Conservation (phyloP, 331 rosid species). For the Arachis monticola region DNA sequence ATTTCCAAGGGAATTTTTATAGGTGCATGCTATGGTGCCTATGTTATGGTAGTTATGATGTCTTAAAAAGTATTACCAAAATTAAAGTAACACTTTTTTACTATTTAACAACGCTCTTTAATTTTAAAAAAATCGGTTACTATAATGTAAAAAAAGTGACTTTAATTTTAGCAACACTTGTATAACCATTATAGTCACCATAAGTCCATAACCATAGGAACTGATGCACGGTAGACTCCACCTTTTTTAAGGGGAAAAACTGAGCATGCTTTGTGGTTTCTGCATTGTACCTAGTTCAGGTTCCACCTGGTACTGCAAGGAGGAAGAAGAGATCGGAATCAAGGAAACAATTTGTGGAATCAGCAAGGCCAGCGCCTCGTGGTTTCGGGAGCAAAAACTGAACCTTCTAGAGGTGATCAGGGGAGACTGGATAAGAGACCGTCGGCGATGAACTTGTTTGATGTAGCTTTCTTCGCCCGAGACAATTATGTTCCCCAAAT, state of each 20-base stretch:
- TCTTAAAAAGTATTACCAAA: too few relatives aligned
- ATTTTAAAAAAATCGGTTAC: too few relatives aligned
- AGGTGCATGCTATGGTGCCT: too few relatives aligned
- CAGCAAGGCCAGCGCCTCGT: conserved; percentile 77
- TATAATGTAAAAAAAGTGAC: too few relatives aligned
- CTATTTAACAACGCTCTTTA: too few relatives aligned
- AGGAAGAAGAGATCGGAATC: conserved; percentile 73
- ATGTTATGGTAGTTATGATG: too few relatives aligned
- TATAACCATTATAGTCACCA: too few relatives aligned
- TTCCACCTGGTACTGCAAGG: conserved; percentile 83
- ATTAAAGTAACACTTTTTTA: too few relatives aligned
- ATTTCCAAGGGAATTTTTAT: not conserved
- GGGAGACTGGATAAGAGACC: conserved; percentile 27
- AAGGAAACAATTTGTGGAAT: conserved; percentile 56
- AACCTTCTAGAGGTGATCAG: conserved; percentile 22
- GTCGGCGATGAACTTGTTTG: conserved; percentile 6
- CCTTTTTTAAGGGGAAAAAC: too few relatives aligned
- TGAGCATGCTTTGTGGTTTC: conserved; percentile 19
- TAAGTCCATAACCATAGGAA: too few relatives aligned
- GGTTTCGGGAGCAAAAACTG: conserved; percentile 72
- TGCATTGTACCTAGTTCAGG: conserved; percentile 48
- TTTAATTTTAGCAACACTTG: too few relatives aligned
- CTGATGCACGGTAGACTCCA: too few relatives aligned
- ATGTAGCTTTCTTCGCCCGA: conserved; percentile 19
- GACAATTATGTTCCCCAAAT: conserved; percentile 13